Base-by-base conservation (phyloP, 2,329 filamentous ascomycete species). In the Trichoderma hamatum region DNA sequence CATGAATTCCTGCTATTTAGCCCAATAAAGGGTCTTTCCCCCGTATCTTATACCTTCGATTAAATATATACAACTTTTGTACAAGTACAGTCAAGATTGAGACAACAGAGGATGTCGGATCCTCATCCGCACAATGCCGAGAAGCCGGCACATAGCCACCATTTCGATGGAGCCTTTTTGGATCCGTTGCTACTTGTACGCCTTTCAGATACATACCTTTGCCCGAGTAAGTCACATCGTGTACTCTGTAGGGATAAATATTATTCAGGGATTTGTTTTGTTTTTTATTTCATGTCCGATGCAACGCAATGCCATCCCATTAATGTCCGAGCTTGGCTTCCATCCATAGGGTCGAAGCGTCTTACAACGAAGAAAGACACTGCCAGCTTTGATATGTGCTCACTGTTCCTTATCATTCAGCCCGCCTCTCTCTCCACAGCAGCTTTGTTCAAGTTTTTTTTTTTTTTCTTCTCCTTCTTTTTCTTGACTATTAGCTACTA, bases 91-190 rank as follows among this genome's bases (percentile, higher is more conserved):
- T 6, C 10, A 36, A 36, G 16, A 36, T 39, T 32, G 34, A 52
- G 51, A 39, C 62, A 56, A 56, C 14, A 56, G 14, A 51, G 34
- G 51, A 43, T 43, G 46, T 49, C 46, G 43, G 43, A 21, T 11
- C 34, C 21, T 65, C 61, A 55, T 51, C 51, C 34, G 54, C 39
- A 34, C n/a, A 19, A 62, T 62, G 68, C 68, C 68, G 68, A 70
- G 63, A 70, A 43, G 54, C 68, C 68, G 68, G 39, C 39, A 43
- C 39, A 43, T 64, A 70, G 68, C 68, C 63, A 70, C 68, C 16
- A 65, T 69, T 67, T 69, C 46, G 21, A 65, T 69, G 67, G 67
- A 39, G 39, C 60, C 46, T 13, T 59, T 30, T 21, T 49, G 43
- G 54, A 26, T 32, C 51, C 36, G 28, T 28, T 56, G 62, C 36